phyloP scores from a whole-genome alignment of 192 early-diverging fungal species.

The Podila epicladia region DNA sequence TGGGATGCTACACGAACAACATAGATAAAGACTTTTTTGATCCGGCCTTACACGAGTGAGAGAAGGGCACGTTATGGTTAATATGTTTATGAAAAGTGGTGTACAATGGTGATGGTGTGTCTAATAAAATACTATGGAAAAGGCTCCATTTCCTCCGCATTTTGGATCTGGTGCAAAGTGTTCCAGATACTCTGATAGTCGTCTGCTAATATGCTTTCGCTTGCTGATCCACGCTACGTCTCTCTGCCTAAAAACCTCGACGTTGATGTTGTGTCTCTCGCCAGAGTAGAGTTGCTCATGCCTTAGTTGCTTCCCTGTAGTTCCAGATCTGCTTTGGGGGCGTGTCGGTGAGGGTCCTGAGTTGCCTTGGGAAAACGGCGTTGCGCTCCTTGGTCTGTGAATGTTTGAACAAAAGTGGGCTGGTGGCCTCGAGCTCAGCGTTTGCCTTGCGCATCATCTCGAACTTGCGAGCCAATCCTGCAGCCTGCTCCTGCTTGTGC shows the following conservation, averaged over 20 bases:
- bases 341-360: constrained; percentile 81
- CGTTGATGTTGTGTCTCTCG: not conserved
- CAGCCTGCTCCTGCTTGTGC: constrained; percentile 55
- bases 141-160: not conserved
- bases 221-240: not conserved
- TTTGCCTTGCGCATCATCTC: constrained; percentile 71
- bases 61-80: not conserved
- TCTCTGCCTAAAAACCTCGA: not conserved
- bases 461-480: constrained; percentile 65
- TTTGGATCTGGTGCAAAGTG: not conserved
- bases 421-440: constrained; percentile 69
- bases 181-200: not conserved
- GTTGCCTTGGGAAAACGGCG: constrained; percentile 72
- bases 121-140: constrained; percentile 5
- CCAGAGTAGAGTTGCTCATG: constrained; percentile 11
- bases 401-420: constrained; percentile 67
- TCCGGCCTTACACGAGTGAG: not conserved
- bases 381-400: constrained; percentile 67
- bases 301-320: constrained; percentile 56
- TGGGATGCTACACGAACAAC: not conserved
- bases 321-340: constrained; percentile 77
- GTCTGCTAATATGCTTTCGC: not conserved
- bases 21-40: not conserved
- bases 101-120: constrained; percentile 20
- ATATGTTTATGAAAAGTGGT: constrained; percentile 7